A percentile compares a stretch with the other conserved stretches of the same genome.
Evolutionary conservation across 345 rosid species (phyloP).

Genomic region (Arabidopsis arenosa): DNA sequence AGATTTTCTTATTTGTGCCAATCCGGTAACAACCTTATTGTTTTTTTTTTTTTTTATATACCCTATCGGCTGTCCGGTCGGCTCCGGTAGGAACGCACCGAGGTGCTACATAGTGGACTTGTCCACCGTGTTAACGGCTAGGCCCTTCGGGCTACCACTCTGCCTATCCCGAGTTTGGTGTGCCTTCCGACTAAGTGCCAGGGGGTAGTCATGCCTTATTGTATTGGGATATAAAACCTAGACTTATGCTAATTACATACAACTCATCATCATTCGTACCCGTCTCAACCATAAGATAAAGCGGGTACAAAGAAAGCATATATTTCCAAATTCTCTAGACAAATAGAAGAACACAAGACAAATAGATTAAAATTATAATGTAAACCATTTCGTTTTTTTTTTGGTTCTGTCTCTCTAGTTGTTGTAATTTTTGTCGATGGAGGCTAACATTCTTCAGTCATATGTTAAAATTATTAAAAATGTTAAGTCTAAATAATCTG

Average conservation of each 20-base stretch:
- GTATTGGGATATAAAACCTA: no score
- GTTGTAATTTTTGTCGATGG: slow-evolving; percentile 4
- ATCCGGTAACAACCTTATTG: no score
- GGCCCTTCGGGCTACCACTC: no score
- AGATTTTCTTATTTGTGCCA: no score
- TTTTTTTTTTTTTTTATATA: no score
- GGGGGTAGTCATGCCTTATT: no score
- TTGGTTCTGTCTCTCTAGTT: neutral
- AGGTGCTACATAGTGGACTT: no score
- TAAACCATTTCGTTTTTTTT: neutral
- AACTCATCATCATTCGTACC: neutral
- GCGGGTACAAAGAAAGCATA: neutral
- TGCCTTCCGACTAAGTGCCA: no score
- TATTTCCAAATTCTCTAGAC: neutral
- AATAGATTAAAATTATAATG: neutral
- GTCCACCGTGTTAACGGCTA: no score
- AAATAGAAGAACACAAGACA: neutral
- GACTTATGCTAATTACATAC: neutral
- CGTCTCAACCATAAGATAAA: neutral
- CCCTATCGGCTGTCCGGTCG: no score
- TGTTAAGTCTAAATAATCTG: neutral
- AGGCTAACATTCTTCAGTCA: neutral
- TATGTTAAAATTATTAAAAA: neutral
- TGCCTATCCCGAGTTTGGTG: no score
- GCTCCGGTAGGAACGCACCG: no score